phyloP scores from a whole-genome alignment of 2,329 filamentous ascomycete genomes.

The Lachnum nothofagi region DNA sequence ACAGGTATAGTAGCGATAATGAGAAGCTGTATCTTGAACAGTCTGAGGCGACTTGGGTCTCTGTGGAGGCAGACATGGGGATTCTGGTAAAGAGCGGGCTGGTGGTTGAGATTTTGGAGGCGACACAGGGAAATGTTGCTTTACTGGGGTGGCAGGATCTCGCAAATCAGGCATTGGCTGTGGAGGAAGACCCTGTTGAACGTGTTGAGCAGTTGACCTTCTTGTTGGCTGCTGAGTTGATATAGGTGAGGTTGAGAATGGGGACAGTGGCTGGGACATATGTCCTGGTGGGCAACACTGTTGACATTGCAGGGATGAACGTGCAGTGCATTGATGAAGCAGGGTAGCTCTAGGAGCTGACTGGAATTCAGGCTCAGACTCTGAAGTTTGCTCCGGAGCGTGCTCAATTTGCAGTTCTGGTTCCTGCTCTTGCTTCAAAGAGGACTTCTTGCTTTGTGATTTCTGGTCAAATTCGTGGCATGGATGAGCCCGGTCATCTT shows the following conservation, averaged over 20 bases:
- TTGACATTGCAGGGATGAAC: conserved; percentile 12
- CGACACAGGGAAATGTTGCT: no score
- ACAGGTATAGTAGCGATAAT: not conserved
- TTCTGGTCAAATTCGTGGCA: not conserved
- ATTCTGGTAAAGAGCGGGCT: no score
- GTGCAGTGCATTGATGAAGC: conserved; percentile 11
- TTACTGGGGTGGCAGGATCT: no score
- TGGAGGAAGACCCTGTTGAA: no score
- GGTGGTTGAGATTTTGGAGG: no score
- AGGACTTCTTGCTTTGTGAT: not conserved
- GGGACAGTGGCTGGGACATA: no score
- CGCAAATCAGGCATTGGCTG: no score
- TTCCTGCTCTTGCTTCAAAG: conserved; percentile 1
- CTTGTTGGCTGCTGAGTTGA: no score
- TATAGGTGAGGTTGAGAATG: no score
- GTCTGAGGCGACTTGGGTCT: not conserved
- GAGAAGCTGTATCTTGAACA: not conserved
- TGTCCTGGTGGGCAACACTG: conserved; percentile 7
- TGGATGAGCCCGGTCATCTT: not conserved
- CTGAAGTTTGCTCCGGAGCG: not conserved
- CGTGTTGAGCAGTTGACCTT: no score
- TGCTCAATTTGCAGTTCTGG: conserved; percentile 4
- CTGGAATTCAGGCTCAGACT: no score
- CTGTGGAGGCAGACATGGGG: not conserved
- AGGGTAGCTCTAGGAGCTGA: not conserved